These are phyloP conservation scores for Pestalotiopsis sp. DNA, from an alignment of 2,329 filamentous ascomycete species.

Conservation along the genomic window DNA sequence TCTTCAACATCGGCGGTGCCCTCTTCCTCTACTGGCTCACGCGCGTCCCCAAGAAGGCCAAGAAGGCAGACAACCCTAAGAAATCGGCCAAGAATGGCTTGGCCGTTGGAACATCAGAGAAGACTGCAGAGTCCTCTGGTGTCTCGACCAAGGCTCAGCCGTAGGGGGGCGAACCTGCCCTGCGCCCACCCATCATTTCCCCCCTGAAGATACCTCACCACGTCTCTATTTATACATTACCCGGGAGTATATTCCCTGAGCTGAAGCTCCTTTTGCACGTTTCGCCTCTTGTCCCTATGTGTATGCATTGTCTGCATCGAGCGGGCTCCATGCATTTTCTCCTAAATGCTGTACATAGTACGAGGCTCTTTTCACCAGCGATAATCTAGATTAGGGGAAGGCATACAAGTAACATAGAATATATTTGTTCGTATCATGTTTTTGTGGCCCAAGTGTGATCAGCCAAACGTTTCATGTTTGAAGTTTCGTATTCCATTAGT, in stretches of 20 bases:
- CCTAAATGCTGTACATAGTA: neutral
- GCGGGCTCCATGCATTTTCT: neutral
- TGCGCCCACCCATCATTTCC: neutral
- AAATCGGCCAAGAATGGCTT: conserved; percentile 1
- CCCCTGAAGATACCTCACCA: neutral
- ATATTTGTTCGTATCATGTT: too few species aligned
- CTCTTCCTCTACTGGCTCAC: conserved; percentile 49
- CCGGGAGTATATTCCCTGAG: neutral
- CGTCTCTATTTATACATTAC: neutral
- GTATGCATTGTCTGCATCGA: too few species aligned
- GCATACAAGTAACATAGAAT: too few species aligned
- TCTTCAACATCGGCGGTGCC: conserved; percentile 51
- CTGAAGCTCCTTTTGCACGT: neutral
- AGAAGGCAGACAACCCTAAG: conserved; percentile 14
- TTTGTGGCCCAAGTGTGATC: too few species aligned
- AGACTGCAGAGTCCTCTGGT: neutral
- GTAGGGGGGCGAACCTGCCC: neutral
- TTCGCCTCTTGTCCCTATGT: too few species aligned
- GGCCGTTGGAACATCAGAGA: neutral
- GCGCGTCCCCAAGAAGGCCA: conserved; percentile 36
- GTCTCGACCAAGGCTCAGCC: neutral
- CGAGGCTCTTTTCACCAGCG: neutral
- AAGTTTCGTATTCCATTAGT: neutral
- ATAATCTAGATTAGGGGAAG: too few species aligned
- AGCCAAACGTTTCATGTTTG: neutral